Percentiles rank a stretch among this genome's conserved stretches.
These are phyloP conservation scores for Ochetophila trinervis DNA, from an alignment of 306 rosid genomes.

Conservation along the genomic window DNA sequence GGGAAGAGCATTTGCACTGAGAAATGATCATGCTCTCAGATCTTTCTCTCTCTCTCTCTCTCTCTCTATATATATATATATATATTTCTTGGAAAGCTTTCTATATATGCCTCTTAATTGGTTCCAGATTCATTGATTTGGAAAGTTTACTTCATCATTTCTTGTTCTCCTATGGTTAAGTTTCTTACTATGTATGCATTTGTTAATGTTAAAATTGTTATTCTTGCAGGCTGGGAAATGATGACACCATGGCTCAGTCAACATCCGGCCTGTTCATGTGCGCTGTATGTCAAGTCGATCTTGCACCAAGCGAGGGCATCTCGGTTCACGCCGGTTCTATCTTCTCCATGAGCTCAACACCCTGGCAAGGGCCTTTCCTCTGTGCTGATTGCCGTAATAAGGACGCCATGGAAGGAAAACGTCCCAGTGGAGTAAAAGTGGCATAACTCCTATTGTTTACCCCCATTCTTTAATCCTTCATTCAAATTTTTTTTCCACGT, in stretches of 20 bases:
- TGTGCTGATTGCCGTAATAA: constrained; percentile 81
- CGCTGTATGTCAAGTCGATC: constrained; percentile 91
- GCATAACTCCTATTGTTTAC: constrained; percentile 37
- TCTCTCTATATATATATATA: no score
- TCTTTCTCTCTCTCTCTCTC: no score
- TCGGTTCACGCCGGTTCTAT: constrained; percentile 91
- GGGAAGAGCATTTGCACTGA: no score
- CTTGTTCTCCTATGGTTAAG: no score
- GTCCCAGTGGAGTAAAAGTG: constrained; percentile 85
- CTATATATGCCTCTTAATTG: no score
- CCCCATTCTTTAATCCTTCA: no score
- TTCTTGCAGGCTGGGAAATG: constrained; percentile 70
- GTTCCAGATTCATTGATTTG: no score
- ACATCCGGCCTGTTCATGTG: constrained; percentile 81
- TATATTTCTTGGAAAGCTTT: no score
- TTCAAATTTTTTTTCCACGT: no score
- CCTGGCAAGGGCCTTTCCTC: constrained; percentile 97
- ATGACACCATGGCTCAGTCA: constrained; percentile 59
- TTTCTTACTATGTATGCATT: neutral
- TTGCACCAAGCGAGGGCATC: constrained; percentile 85
- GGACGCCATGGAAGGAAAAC: constrained; percentile 98
- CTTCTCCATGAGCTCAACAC: constrained; percentile 85
- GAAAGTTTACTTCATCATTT: no score
- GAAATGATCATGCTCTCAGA: no score
- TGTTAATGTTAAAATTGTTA: constrained; percentile 5